A percentile compares a stretch with the other conserved stretches of the same genome.
These are phyloP conservation scores for Colletotrichum godetiae DNA, from an alignment of 2,329 filamentous ascomycete genomes.

Conservation along the genomic window DNA sequence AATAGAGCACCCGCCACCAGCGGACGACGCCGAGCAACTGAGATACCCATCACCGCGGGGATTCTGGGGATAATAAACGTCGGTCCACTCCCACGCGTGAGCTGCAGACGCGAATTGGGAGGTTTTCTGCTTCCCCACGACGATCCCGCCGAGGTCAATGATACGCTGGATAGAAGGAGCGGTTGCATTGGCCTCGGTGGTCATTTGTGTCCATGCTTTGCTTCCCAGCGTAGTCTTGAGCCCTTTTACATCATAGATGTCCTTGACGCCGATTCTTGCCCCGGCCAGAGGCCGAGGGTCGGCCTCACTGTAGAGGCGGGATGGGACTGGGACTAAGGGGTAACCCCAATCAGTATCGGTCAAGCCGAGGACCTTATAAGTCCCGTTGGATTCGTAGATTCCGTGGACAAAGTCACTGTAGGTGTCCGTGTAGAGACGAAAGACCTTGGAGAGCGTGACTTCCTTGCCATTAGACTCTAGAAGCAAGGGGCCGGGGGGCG, in stretches of 20 bases:
- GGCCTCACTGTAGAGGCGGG: not conserved
- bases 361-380: not conserved
- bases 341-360: not conserved
- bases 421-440: not conserved
- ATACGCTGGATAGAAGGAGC: not conserved
- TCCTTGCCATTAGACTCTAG: not conserved
- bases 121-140: not conserved
- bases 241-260: not conserved
- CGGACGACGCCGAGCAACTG: not conserved
- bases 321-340: not conserved
- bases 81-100: not conserved
- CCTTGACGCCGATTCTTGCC: not conserved
- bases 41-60: not conserved
- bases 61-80: not conserved
- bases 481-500: not conserved
- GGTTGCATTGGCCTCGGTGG: not conserved
- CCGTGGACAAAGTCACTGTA: not conserved
- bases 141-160: not conserved
- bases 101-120: not conserved
- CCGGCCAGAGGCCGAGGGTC: not conserved
- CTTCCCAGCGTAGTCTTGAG: not conserved
- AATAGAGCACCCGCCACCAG: not conserved
- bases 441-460: not conserved
- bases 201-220: not conserved
- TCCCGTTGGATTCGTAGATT: not conserved